A percentile compares a stretch with the other conserved stretches of the same genome.
phyloP scores from a whole-genome alignment of 1,284 basidiomycete species.

The Ceratobasidium theobromae region DNA sequence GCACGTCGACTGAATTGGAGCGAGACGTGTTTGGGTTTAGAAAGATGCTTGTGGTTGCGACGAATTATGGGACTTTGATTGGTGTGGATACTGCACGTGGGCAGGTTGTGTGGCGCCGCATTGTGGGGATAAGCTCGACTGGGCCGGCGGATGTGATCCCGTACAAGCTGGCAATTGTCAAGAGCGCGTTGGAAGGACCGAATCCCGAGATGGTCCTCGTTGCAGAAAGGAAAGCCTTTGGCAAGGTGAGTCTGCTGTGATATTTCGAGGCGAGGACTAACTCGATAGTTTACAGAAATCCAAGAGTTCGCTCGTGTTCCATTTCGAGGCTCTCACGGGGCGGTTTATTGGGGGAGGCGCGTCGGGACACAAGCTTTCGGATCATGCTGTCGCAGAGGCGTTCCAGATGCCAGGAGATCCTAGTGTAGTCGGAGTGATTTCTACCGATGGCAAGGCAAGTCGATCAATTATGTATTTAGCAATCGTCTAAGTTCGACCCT shows the following conservation, averaged over 20 bases:
- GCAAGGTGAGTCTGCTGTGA: background rate
- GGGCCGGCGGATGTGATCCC: constrained; percentile 57
- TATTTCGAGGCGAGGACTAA: background rate
- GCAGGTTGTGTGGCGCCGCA: constrained; percentile 70
- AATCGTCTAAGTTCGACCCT: constrained; percentile 45
- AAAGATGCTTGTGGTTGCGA: constrained; percentile 78
- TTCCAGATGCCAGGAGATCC: constrained; percentile 53
- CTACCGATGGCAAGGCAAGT: constrained; percentile 54
- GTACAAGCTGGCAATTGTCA: constrained; percentile 58
- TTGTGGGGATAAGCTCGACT: constrained; percentile 42
- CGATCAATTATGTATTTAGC: constrained; percentile 46
- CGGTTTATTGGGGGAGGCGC: constrained; percentile 14
- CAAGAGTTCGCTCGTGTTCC: constrained; percentile 68
- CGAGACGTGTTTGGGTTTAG: constrained; percentile 87
- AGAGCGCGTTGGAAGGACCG: constrained; percentile 45
- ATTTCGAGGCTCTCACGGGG: constrained; percentile 78
- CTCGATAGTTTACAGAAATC: constrained; percentile 45
- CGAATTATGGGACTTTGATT: constrained; percentile 73
- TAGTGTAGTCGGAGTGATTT: constrained; percentile 61
- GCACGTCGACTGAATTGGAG: constrained; percentile 43
- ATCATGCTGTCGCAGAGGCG: constrained; percentile 59
- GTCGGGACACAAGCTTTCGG: constrained; percentile 45
- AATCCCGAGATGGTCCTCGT: constrained; percentile 62
- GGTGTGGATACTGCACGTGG: constrained; percentile 82
- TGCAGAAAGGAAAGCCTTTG: constrained; percentile 39